Conservation (phyloP, 1,139 yeast species). For the Protomyces inouyei region DNA sequence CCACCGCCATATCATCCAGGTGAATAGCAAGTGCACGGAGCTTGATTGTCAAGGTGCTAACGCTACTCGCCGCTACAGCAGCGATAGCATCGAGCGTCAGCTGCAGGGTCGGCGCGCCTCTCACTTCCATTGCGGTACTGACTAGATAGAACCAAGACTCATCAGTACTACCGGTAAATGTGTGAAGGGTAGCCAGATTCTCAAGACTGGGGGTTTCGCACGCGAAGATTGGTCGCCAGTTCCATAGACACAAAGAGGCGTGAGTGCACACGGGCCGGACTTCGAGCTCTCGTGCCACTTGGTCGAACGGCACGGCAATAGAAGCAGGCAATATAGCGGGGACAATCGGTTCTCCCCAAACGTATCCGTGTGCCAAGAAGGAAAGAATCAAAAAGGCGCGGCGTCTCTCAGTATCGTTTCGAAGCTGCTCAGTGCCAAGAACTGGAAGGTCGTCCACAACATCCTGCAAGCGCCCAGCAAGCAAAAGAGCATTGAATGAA, state of each 20-base stretch:
- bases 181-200: conserved; percentile 70
- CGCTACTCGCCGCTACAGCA: conserved; percentile 44
- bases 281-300: conserved; percentile 55
- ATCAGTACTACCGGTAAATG: conserved; percentile 85
- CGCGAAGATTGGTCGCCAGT: conserved; percentile 47
- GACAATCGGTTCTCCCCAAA: conserved; percentile 69
- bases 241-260: conserved; percentile 86
- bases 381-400: conserved; percentile 77
- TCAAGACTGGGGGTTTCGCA: conserved; percentile 52
- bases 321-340: conserved; percentile 59
- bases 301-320: conserved; percentile 56
- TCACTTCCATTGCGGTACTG: conserved; percentile 77
- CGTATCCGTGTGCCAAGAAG: conserved; percentile 79
- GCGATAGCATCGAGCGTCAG: conserved; percentile 60
- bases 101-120: conserved; percentile 63
- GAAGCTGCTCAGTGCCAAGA: conserved; percentile 29
- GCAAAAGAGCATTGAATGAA: conserved; percentile 65
- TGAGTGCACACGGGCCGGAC: conserved; percentile 85
- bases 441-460: conserved; percentile 48
- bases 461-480: conserved; percentile 57
- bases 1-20: conserved; percentile 69
- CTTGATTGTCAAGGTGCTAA: conserved; percentile 43
- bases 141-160: conserved; percentile 93
- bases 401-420: conserved; percentile 51
- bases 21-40: conserved; percentile 67